These are phyloP conservation scores for Gymnopilus dilepis DNA, from an alignment of 768 basidiomycete species.

Conservation along the genomic window DNA sequence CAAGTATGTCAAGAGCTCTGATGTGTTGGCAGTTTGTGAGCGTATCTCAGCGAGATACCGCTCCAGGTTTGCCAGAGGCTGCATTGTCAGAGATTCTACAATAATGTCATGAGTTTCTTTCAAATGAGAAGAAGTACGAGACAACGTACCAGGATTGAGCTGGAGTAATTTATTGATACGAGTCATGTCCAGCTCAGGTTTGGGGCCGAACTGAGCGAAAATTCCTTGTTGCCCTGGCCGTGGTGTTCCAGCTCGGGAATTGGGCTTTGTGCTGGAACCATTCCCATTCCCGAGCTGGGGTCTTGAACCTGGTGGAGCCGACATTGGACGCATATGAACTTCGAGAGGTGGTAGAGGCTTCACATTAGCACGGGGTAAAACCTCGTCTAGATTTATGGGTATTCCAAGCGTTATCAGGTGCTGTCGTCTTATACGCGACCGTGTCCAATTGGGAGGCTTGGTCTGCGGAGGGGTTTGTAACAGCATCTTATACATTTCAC, in stretches of 20 bases:
- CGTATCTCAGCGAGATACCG: slow-evolving; percentile 70
- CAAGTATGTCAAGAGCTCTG: slow-evolving; percentile 77
- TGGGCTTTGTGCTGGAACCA: slow-evolving; percentile 40
- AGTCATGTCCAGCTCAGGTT: slow-evolving; percentile 71
- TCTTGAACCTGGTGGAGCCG: slow-evolving; percentile 73
- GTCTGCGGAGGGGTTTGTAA: slow-evolving; percentile 74
- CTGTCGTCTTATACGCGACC: slow-evolving; percentile 88
- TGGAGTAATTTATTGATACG: slow-evolving; percentile 71
- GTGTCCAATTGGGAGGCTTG: slow-evolving; percentile 92
- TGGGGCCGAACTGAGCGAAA: slow-evolving; percentile 66
- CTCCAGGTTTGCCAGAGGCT: slow-evolving; percentile 72
- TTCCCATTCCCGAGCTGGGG: slow-evolving; percentile 40
- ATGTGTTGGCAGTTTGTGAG: slow-evolving; percentile 74
- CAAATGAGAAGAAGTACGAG: not conserved
- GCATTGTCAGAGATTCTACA: slow-evolving; percentile 72
- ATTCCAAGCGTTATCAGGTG: slow-evolving; percentile 92
- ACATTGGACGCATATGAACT: slow-evolving; percentile 82
- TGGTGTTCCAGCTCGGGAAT: slow-evolving; percentile 61
- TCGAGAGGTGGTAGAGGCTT: slow-evolving; percentile 80
- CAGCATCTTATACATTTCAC: slow-evolving; percentile 76
- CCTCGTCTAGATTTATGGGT: slow-evolving; percentile 94
- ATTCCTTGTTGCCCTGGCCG: slow-evolving; percentile 42
- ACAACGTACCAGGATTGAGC: slow-evolving; percentile 30
- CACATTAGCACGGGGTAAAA: slow-evolving; percentile 68
- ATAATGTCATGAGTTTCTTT: not conserved